Conservation (phyloP, 345 rosid genomes). For the Erucastrum elatum region DNA sequence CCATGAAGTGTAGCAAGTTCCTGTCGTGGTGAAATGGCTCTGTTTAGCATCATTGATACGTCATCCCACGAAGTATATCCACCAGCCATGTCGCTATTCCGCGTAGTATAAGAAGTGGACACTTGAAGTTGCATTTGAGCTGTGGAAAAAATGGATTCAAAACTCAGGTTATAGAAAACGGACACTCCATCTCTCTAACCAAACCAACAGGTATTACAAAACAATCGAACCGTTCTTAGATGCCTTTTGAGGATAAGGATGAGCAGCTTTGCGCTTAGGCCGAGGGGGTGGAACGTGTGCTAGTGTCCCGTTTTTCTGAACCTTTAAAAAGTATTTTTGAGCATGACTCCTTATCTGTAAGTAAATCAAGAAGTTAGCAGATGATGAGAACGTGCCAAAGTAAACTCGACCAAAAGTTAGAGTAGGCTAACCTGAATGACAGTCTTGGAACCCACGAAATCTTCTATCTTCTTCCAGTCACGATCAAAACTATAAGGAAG, state of each 20-base stretch:
- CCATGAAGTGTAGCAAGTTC: conserved; percentile 53
- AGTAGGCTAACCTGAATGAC: conserved; percentile 67
- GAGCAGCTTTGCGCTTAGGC: conserved; percentile 94
- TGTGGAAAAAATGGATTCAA: conserved; percentile 29
- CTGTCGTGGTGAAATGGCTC: conserved; percentile 48
- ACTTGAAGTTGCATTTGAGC: conserved; percentile 64
- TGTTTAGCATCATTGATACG: conserved; percentile 52
- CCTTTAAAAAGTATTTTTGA: conserved; percentile 94
- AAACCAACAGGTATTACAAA: background rate
- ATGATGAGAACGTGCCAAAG: background rate
- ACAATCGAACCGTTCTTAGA: conserved; percentile 65
- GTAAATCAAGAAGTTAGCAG: conserved; percentile 3
- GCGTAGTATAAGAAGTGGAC: conserved; percentile 51
- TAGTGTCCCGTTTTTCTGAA: conserved; percentile 84
- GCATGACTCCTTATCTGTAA: conserved; percentile 95
- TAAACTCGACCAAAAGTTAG: too few relatives aligned
- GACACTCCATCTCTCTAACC: background rate
- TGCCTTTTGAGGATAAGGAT: conserved; percentile 96
- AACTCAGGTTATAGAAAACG: background rate
- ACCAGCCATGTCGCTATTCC: conserved; percentile 48
- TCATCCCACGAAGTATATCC: conserved; percentile 74
- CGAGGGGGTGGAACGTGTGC: conserved; percentile 98
- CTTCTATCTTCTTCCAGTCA: conserved; percentile 98
- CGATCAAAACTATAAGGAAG: conserved; percentile 79
- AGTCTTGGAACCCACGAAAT: conserved; percentile 96